Base-by-base conservation (phyloP, 805 yeast genomes). In the Cyberlindnera suaveolens region DNA sequence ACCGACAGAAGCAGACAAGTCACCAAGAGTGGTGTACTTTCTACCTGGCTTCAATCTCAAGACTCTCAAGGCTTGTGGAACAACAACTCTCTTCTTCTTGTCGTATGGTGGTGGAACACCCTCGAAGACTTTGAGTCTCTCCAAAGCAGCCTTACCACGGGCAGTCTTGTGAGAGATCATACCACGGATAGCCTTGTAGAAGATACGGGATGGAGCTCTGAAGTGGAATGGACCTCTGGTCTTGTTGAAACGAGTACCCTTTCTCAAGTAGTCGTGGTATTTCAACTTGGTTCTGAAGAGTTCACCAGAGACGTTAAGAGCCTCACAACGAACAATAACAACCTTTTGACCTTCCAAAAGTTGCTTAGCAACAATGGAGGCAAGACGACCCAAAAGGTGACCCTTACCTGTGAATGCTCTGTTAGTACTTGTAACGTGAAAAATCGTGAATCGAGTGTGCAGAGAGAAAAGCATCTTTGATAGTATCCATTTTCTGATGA, bases 161-260 rank as follows among this genome's bases (percentile, higher is more conserved):
- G 98, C 93, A 62, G 99, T 93, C 89, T 93, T 93, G 90, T 93
- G 98, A 71, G 96, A 78, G 67, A 93, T 78, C 99, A 93, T 93
- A 78, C 99, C 99, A 72, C 96, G 86, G 72, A 93, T 75, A 68
- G 99, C 97, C 85, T 93, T 93, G 95, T 90, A 90, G 77, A 93
- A 89, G 77, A 93, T 91, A 79, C 98, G 89, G 56, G 98, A 90
- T 74, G 99, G 99, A 56, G 99, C 99, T 78, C 98, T 93, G 96
- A 93, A 93, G 75, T 93, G 99, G 97, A 91, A 93, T 68, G 98
- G 98, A 80, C 99, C 99, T 74, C 89, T 85, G 67, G 80, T 84
- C 80, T 89, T 89, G 96, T 93, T 93, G 90, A 74, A 93, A 78
- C 96, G 85, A 70, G 99, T 90, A 66, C 95, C 86, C 84, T 93